Percentiles rank a stretch among this genome's conserved stretches.
phyloP scores from a whole-genome alignment of 106 monocot genomes.

The Dendrobium catenatum region DNA sequence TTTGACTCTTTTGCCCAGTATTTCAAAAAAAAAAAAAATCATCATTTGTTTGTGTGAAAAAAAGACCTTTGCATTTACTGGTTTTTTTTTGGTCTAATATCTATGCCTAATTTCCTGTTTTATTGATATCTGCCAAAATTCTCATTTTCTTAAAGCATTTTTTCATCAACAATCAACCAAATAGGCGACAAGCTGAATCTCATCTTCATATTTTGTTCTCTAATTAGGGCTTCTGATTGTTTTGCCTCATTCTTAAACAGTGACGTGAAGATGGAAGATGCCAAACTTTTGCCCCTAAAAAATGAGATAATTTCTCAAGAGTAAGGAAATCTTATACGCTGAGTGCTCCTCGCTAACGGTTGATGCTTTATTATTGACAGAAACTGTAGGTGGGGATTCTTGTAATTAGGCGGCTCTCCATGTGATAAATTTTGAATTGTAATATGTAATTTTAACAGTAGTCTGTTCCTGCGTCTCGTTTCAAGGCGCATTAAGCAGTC shows the following conservation, averaged over 20 bases:
- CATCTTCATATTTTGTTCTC: too few species aligned
- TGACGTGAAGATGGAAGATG: conserved; percentile 68
- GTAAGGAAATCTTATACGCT: neutral
- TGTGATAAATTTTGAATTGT: neutral
- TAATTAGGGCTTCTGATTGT: neutral
- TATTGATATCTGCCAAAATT: neutral
- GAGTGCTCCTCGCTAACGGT: neutral
- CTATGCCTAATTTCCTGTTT: neutral
- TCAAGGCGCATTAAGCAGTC: neutral
- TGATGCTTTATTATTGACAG: neutral
- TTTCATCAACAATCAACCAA: neutral
- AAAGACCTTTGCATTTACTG: neutral
- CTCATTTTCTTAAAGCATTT: too few species aligned
- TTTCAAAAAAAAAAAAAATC: too few species aligned
- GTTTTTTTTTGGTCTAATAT: neutral
- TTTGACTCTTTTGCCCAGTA: too few species aligned
- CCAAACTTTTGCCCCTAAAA: conserved; percentile 47
- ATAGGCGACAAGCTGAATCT: too few species aligned
- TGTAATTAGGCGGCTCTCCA: neutral
- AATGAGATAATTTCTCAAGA: conserved; percentile 36
- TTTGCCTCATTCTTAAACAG: conserved; percentile 25
- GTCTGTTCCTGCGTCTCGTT: too few species aligned
- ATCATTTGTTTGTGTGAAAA: neutral
- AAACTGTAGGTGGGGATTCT: neutral
- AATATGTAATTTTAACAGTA: neutral